Evolutionary conservation across 805 yeast genomes (phyloP), one percentile per base, ranked within the genome.

Genomic region (Yarrowia divulgata): DNA sequence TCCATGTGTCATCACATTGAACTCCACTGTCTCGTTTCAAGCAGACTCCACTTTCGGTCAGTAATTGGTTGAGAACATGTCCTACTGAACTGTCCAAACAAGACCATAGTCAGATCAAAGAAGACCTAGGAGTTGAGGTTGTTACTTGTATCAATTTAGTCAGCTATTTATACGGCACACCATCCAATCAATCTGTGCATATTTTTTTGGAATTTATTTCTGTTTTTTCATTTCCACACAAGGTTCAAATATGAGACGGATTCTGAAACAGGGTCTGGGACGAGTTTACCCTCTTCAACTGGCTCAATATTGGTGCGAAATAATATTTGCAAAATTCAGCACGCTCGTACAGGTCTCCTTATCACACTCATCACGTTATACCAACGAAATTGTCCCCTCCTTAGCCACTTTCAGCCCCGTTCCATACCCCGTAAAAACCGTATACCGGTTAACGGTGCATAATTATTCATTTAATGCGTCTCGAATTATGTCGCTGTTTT

Each of bases 401-500:
- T 13, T 45, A 9, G 3, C 49, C 49, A 2, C 29, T 8, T 9
- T 40, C 13, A 1, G 12, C 29, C 29, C 29, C 29, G 4, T 23
- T 23, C 29, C 29, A 8, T 1, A 43, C 6, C 34, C n/a, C 32
- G 6, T 16, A 6, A 49, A 32, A 49, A 49, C 55, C 10, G 13
- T 49, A 49, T 32, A 19, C 5, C 39, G 5, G 8, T 32, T 49
- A 49, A 49, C 39, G 8, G 14, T 34, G 55, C 55, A 49, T 6
- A 49, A 16, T 49, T 4, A 8, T 23, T 8, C 18, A 49, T n/a
- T 49, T 49, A 49, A 49, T 49, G 23, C 3, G 39, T 18, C 8
- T 16, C 39, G 39, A 49, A 49, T 6, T 19, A 9, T 46, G 54
- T 49, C 54, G 54, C 54, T 49, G 54, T 49, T 49, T 49, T 49